Percentiles rank a stretch among this genome's conserved stretches.
Conservation (phyloP, 2,329 filamentous ascomycete species). For the Hypoxylon sp. region DNA sequence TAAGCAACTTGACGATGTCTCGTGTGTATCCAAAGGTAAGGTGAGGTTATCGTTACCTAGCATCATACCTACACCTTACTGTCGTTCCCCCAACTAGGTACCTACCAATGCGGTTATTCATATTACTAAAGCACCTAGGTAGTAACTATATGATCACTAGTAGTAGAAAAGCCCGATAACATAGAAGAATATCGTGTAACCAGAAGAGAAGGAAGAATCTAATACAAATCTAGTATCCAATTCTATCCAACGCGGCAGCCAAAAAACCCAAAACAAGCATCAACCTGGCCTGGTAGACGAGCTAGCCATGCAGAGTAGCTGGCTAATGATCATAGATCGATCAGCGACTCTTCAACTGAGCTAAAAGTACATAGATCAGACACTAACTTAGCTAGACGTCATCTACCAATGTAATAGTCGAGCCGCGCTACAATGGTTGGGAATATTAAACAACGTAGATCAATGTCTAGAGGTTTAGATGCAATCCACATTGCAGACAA, state of each 20-base stretch:
- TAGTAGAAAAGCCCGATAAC: no score
- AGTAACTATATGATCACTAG: no score
- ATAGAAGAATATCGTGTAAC: background rate
- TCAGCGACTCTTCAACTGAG: conserved; percentile 3
- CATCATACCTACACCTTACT: no score
- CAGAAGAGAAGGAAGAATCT: conserved; percentile 2
- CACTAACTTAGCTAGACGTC: conserved; percentile 22
- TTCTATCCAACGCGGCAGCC: conserved; percentile 7
- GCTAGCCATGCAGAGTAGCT: conserved; percentile 18
- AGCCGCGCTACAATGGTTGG: background rate
- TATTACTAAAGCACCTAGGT: no score
- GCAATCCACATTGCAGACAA: background rate
- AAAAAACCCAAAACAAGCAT: conserved; percentile 14
- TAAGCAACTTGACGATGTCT: conserved; percentile 13
- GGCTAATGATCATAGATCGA: conserved; percentile 25
- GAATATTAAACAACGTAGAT: background rate
- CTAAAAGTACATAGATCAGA: conserved; percentile 20
- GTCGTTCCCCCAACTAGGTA: no score
- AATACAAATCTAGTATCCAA: conserved; percentile 21
- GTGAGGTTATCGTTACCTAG: no score
- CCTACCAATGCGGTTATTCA: no score
- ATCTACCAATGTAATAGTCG: conserved; percentile 1
- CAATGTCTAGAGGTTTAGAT: background rate
- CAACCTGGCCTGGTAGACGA: background rate
- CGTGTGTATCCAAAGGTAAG: no score